These are phyloP conservation scores for Zygnema circumcarinatum DNA, from an alignment of 139 green algal genomes.

Conservation along the genomic window DNA sequence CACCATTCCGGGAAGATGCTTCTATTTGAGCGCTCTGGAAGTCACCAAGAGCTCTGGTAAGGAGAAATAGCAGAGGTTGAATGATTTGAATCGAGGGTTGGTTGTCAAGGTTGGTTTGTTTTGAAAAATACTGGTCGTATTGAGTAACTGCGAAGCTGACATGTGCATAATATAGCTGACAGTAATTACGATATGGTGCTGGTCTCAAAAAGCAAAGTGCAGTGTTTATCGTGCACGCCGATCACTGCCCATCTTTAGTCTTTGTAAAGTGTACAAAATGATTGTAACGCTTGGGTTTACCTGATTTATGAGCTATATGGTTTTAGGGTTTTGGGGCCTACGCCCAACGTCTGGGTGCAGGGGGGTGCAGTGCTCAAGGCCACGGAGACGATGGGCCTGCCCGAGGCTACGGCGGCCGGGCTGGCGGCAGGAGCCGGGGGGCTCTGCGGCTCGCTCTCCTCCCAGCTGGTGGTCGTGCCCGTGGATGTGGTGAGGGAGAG, in stretches of 20 bases:
- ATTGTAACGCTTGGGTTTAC: too few species aligned
- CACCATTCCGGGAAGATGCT: slow-evolving; percentile 58
- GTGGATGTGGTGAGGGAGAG: slow-evolving; percentile 78
- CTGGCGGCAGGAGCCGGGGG: slow-evolving; percentile 68
- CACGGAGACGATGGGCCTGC: slow-evolving; percentile 29
- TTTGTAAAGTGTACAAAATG: too few species aligned
- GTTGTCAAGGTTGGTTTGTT: too few species aligned
- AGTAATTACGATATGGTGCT: too few species aligned
- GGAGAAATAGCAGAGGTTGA: too few species aligned
- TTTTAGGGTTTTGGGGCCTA: not conserved
- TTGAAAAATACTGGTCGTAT: too few species aligned
- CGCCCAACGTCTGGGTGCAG: slow-evolving; percentile 47
- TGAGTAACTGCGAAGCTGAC: too few species aligned
- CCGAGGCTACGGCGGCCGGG: slow-evolving; percentile 64
- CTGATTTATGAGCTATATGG: not conserved
- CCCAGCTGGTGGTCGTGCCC: slow-evolving; percentile 85
- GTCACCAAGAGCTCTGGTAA: slow-evolving; percentile 64
- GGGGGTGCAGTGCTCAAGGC: slow-evolving; percentile 60
- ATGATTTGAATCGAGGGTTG: too few species aligned
- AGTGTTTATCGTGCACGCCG: too few species aligned
- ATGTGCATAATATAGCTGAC: too few species aligned
- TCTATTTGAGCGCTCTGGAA: slow-evolving; percentile 84
- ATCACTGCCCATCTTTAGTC: too few species aligned
- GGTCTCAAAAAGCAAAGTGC: too few species aligned
- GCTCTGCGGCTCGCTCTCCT: slow-evolving; percentile 71